phyloP scores from a whole-genome alignment of 345 rosid genomes.

The Eutrema yunnanense region DNA sequence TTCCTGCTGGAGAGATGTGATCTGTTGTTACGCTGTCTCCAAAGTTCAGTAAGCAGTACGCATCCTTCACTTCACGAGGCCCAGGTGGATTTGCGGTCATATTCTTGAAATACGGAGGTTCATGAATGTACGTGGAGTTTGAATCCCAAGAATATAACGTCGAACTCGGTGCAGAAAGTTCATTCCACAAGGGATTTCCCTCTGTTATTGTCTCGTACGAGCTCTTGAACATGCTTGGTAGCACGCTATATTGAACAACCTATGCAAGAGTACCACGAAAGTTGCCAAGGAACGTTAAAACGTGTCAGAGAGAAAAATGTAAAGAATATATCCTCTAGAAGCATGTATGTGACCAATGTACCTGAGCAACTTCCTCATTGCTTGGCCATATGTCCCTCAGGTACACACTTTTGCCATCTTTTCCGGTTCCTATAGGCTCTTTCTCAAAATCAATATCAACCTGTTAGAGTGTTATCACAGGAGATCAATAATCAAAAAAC shows the following conservation, averaged over 20 bases:
- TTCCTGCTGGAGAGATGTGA: slow-evolving; percentile 87
- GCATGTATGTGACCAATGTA: slow-evolving; percentile 7
- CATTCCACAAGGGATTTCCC: slow-evolving; percentile 82
- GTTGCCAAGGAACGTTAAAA: not conserved
- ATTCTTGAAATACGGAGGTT: slow-evolving; percentile 79
- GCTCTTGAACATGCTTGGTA: slow-evolving; percentile 74
- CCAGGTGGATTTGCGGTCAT: slow-evolving; percentile 72
- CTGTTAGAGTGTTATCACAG: slow-evolving; percentile 23
- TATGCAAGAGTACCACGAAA: slow-evolving; percentile 13
- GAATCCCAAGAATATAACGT: slow-evolving; percentile 70
- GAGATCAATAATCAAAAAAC: not conserved
- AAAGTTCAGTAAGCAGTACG: slow-evolving; percentile 71
- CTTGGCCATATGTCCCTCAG: slow-evolving; percentile 79
- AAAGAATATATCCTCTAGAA: not conserved
- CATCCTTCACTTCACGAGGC: slow-evolving; percentile 69
- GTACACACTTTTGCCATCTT: slow-evolving; percentile 59
- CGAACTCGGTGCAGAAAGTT: slow-evolving; percentile 45
- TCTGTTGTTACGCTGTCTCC: slow-evolving; percentile 88
- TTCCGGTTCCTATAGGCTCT: slow-evolving; percentile 65
- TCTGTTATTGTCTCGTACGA: slow-evolving; percentile 68
- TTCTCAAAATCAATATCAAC: slow-evolving; percentile 83
- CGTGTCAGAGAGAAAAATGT: not conserved
- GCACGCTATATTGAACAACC: slow-evolving; percentile 68
- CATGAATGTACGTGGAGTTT: slow-evolving; percentile 73
- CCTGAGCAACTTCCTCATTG: slow-evolving; percentile 72